Base-by-base conservation (phyloP, 768 basidiomycete species). In the Tulasnella sp. region DNA sequence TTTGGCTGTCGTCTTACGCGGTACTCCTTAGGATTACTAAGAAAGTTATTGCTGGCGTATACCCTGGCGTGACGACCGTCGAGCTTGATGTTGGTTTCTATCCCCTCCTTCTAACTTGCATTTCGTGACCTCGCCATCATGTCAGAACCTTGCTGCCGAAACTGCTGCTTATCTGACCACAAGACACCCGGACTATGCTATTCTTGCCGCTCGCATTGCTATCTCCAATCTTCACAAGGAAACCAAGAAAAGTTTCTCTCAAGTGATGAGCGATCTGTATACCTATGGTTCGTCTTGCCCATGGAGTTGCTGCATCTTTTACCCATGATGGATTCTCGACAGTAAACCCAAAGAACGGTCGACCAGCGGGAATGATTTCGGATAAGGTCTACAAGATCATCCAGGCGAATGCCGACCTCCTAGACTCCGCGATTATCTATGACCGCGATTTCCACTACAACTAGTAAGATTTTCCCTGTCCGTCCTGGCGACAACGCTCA, bases 171-270 rank as follows among this genome's bases (percentile, higher is more conserved):
- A 84, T 68, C 81, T 98, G 60, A 98, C 96, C 4, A 98, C 94
- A 25, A 91, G 89, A 63, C 91, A 93, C 66, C 92, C 94, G 6
- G 96, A 99, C 68, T 99, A 99, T 65, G 96, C 96, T 23, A 83
- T 98, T 59, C 88, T 99, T 61, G 96, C 96, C 4, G 96, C 96
- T 19, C 90, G 96, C 58, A 98, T 99, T 53, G 96, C 96, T 56
- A 91, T 99, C 65, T 97, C 94, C 48, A 99, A 98, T 68, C 73
- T 98, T 9, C 96, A 99, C 79, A 98, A 99, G 66, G 94, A 99
- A 73, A 98, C 96, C 15, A 97, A 92, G 74, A 98, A 98, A 76
- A 87, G 73, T 63, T 98, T 99, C 68, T 91, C 90, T 1, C 78
- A 83, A 59, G 94, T 99, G 62, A 77, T 99, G 66, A 81, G 80